Evolutionary conservation across 768 basidiomycete species (phyloP).

Genomic region (Pleurotus pulmonarius): DNA sequence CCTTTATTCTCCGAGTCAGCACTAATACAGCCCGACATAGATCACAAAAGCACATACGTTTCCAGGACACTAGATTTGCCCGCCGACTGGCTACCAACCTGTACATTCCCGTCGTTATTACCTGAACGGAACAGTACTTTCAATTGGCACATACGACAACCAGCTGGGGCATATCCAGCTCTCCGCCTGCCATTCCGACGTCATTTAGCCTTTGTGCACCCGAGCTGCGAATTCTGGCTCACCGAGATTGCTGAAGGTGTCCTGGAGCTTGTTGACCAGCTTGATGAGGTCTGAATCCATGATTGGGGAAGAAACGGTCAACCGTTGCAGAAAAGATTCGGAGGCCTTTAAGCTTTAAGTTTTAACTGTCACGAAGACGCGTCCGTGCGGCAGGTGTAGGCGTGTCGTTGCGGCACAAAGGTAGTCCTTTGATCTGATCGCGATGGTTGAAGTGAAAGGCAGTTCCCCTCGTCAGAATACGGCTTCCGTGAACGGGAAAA

Average conservation of each 20-base stretch:
- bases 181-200: conserved; percentile 54
- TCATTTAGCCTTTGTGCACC: no score
- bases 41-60: conserved; percentile 56
- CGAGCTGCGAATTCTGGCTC: conserved; percentile 23
- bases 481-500: no score
- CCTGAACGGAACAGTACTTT: no score
- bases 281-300: conserved; percentile 97
- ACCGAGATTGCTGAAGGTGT: conserved; percentile 88
- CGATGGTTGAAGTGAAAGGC: background rate
- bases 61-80: conserved; percentile 97
- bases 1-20: conserved; percentile 30
- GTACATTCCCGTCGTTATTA: conserved; percentile 7
- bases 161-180: conserved; percentile 91
- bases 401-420: conserved; percentile 1
- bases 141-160: conserved; percentile 62
- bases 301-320: conserved; percentile 9
- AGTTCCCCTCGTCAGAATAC: no score
- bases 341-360: background rate
- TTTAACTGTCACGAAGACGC: background rate
- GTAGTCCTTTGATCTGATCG: background rate
- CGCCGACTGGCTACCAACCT: conserved; percentile 96
- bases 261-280: conserved; percentile 93
- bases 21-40: background rate
- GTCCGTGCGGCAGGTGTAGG: background rate
- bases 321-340: background rate